Evolutionary conservation across 2,329 filamentous ascomycete species (phyloP).

Genomic region (Dichotomopilus funicola): DNA sequence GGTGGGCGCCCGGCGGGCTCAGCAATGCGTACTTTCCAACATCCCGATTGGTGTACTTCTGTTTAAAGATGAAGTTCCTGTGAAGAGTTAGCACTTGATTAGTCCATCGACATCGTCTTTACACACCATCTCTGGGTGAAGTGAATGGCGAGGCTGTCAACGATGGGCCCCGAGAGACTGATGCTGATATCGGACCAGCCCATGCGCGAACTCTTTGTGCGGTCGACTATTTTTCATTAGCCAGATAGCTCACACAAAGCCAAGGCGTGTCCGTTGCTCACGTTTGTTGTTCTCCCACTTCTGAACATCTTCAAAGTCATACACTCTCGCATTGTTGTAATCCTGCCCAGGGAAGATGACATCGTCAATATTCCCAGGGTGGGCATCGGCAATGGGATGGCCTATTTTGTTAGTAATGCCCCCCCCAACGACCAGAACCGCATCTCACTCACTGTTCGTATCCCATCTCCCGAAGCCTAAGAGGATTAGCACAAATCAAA

Average conservation of each 20-base stretch:
- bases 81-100: constrained; percentile 9
- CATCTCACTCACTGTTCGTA: constrained; percentile 55
- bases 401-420: constrained; percentile 24
- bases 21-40: constrained; percentile 42
- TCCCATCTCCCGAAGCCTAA: constrained; percentile 77
- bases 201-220: constrained; percentile 75
- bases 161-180: constrained; percentile 66
- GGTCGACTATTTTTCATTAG: constrained; percentile 50
- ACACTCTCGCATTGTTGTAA: constrained; percentile 82
- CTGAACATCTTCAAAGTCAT: constrained; percentile 71
- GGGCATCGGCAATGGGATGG: constrained; percentile 77
- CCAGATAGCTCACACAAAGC: constrained; percentile 1
- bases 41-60: constrained; percentile 62
- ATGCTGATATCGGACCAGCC: constrained; percentile 87
- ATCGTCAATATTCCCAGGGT: constrained; percentile 67
- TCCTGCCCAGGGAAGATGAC: constrained; percentile 86
- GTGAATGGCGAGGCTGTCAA: constrained; percentile 67
- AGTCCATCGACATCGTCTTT: too few species aligned
- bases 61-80: constrained; percentile 76
- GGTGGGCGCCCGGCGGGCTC: constrained; percentile 18
- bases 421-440: background rate
- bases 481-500: constrained; percentile 19
- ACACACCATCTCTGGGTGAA: constrained; percentile 73
- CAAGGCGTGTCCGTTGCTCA: constrained; percentile 24
- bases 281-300: constrained; percentile 80